A percentile compares a stretch with the other conserved stretches of the same genome.
These are phyloP conservation scores for Nemania abortiva DNA, from an alignment of 2,329 filamentous ascomycete species.

Conservation along the genomic window DNA sequence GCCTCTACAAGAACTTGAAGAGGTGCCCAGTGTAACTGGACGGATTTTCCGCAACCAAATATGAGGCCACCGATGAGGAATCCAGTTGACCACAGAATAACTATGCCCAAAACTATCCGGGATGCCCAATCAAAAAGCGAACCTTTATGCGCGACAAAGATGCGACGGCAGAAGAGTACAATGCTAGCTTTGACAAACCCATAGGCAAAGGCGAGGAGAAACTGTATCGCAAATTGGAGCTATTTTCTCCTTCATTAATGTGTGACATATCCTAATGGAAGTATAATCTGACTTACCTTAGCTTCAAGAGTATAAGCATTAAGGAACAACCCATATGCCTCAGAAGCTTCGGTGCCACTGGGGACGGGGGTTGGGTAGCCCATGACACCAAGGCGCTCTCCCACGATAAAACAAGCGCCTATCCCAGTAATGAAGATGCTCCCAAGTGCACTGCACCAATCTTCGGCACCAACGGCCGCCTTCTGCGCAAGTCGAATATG, in stretches of 20 bases:
- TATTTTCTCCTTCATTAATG: background rate
- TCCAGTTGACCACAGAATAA: background rate
- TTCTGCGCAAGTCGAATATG: background rate
- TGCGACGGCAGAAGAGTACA: conserved; percentile 7
- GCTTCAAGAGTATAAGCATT: conserved; percentile 3
- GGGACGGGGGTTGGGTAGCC: conserved; percentile 10
- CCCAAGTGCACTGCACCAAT: background rate
- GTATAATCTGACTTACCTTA: background rate
- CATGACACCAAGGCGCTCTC: conserved; percentile 8
- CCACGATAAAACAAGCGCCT: background rate
- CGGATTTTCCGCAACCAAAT: background rate
- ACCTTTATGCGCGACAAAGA: conserved; percentile 1
- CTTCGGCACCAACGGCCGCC: conserved; percentile 5
- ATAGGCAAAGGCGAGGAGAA: conserved; percentile 1
- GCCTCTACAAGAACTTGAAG: background rate
- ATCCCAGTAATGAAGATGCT: conserved; percentile 2
- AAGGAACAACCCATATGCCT: conserved; percentile 2
- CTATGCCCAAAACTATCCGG: background rate
- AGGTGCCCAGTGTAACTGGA: conserved; percentile 6
- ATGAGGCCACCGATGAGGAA: conserved; percentile 9
- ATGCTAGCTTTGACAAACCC: conserved; percentile 4
- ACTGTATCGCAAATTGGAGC: conserved; percentile 6
- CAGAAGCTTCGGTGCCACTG: background rate
- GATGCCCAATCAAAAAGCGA: conserved; percentile 6
- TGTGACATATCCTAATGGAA: background rate